These are phyloP conservation scores for Trichomonascaceae sp. DNA, from an alignment of 1,139 yeast genomes.

Conservation along the genomic window DNA sequence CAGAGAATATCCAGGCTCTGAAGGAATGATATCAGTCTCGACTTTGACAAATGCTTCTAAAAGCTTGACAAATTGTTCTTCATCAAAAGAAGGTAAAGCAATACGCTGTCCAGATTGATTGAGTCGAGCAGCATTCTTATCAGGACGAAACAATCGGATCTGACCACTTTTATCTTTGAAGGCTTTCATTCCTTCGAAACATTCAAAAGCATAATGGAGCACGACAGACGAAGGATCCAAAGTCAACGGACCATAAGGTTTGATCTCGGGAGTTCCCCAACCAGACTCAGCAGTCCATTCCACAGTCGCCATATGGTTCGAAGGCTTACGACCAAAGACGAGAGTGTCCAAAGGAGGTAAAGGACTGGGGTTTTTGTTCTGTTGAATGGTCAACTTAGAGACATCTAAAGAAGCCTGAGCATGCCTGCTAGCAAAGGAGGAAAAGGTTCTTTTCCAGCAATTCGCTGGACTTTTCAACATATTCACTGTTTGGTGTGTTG, in stretches of 20 bases:
- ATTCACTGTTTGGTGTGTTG: not conserved
- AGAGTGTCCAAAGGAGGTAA: slow-evolving; percentile 69
- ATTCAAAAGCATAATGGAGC: slow-evolving; percentile 90
- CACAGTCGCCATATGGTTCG: slow-evolving; percentile 82
- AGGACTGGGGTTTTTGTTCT: slow-evolving; percentile 54
- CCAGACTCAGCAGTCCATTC: slow-evolving; percentile 78
- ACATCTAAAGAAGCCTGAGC: slow-evolving; percentile 49
- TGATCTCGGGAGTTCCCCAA: slow-evolving; percentile 81
- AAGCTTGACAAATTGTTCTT: slow-evolving; percentile 65
- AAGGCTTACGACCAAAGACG: slow-evolving; percentile 80
- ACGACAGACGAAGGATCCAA: slow-evolving; percentile 87
- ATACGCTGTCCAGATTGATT: slow-evolving; percentile 82
- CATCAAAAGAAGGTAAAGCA: slow-evolving; percentile 78
- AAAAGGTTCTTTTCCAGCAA: not conserved
- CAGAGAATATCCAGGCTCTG: slow-evolving; percentile 79
- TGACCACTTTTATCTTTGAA: slow-evolving; percentile 57
- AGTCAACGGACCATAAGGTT: slow-evolving; percentile 69
- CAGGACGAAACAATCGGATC: slow-evolving; percentile 81
- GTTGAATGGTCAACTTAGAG: slow-evolving; percentile 54
- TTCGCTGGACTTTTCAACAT: not conserved
- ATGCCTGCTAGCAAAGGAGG: not conserved
- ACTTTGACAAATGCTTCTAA: slow-evolving; percentile 66
- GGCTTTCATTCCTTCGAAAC: slow-evolving; percentile 96
- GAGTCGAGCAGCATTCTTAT: slow-evolving; percentile 88
- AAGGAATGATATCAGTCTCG: slow-evolving; percentile 75